Conservation (phyloP, 1,284 basidiomycete genomes). For the Ustilago trichophora region DNA sequence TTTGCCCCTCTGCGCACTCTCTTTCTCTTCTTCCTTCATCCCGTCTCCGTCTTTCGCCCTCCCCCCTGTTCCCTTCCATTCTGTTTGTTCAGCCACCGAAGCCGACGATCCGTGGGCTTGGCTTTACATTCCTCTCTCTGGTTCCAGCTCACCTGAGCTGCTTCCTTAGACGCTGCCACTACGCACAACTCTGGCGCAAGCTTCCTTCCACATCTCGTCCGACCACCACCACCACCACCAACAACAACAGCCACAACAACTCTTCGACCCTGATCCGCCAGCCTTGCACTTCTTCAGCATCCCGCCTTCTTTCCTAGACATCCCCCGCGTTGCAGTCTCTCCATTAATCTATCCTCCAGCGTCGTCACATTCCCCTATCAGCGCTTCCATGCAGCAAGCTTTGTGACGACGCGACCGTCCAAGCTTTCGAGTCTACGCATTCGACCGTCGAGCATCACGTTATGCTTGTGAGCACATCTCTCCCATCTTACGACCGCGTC, state of each 20-base stretch:
- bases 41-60: constrained; percentile 7
- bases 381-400: constrained; percentile 27
- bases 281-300: not conserved
- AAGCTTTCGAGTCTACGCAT: constrained; percentile 3
- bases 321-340: not conserved
- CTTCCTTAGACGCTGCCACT: not conserved
- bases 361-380: not conserved
- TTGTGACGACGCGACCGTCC: constrained; percentile 21
- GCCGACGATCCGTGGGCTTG: constrained; percentile 28
- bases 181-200: too few species aligned
- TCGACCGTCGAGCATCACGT: constrained; percentile 10
- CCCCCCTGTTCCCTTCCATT: constrained; percentile 6
- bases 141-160: constrained; percentile 26
- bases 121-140: constrained; percentile 27
- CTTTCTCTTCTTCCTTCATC: constrained; percentile 12
- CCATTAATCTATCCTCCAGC: too few species aligned
- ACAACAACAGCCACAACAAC: too few species aligned
- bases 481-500: constrained; percentile 19
- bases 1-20: not conserved
- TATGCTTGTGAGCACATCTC: constrained; percentile 35
- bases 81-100: constrained; percentile 33
- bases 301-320: not conserved
- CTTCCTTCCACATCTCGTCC: too few species aligned
- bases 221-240: not conserved
- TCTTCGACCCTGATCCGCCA: not conserved